Percentiles rank a stretch among this genome's conserved stretches.
Evolutionary conservation across 192 early-diverging fungal species (phyloP).

Genomic region (Coemansia sp.): DNA sequence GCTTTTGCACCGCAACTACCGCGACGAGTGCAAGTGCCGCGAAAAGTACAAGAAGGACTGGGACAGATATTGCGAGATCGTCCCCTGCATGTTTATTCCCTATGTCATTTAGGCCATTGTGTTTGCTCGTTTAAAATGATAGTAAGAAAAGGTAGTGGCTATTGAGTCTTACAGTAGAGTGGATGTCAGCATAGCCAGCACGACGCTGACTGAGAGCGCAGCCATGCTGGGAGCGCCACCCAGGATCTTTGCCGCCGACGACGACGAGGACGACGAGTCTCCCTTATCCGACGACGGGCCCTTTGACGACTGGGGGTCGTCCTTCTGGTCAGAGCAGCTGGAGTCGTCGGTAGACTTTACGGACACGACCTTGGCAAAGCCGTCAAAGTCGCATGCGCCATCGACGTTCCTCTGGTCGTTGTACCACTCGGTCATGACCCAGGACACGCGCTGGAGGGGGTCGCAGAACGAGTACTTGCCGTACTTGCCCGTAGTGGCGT

Average conservation of each 20-base stretch:
- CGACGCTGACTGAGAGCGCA: neutral
- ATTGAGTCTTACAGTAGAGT: slow-evolving; percentile 11
- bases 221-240: slow-evolving; percentile 5
- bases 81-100: slow-evolving; percentile 86
- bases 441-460: slow-evolving; percentile 41
- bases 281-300: neutral
- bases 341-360: slow-evolving; percentile 31
- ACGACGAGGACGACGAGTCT: neutral
- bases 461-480: slow-evolving; percentile 53
- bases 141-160: neutral
- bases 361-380: slow-evolving; percentile 32
- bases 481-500: slow-evolving; percentile 36
- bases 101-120: slow-evolving; percentile 53
- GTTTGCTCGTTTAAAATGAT: neutral
- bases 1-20: slow-evolving; percentile 81
- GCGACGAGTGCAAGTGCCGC: slow-evolving; percentile 89
- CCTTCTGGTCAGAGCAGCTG: slow-evolving; percentile 38
- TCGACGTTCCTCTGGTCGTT: slow-evolving; percentile 25
- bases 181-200: slow-evolving; percentile 8
- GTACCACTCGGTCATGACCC: slow-evolving; percentile 55
- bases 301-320: neutral
- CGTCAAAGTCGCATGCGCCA: slow-evolving; percentile 54
- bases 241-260: neutral
- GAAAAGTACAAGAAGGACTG: slow-evolving; percentile 94
- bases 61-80: slow-evolving; percentile 77